phyloP scores from a whole-genome alignment of 2,329 filamentous ascomycete species.

The Chrysoporthe deuterocubensis region DNA sequence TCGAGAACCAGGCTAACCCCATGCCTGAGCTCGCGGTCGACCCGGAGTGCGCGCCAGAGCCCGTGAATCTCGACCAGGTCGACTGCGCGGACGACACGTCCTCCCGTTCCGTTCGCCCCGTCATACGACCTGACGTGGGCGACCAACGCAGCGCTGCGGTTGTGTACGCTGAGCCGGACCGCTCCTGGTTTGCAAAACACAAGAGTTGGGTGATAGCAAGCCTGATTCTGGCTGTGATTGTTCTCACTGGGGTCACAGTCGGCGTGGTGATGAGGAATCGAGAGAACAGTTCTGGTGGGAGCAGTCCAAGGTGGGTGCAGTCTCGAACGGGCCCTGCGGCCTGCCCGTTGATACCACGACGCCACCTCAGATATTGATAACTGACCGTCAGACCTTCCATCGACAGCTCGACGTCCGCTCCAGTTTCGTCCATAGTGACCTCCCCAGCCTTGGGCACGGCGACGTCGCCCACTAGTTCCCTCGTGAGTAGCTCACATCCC shows the following conservation, averaged over 20 bases:
- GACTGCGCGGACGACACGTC: slow-evolving; percentile 5
- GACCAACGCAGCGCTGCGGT: slow-evolving; percentile 20
- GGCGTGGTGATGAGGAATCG: slow-evolving; percentile 16
- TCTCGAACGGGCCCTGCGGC: too few relatives aligned
- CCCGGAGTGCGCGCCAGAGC: slow-evolving; percentile 4
- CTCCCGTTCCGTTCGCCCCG: slow-evolving; percentile 10
- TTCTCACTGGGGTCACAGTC: slow-evolving; percentile 13
- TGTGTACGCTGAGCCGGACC: slow-evolving; percentile 20
- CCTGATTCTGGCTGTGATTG: slow-evolving; percentile 2
- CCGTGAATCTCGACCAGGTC: slow-evolving; percentile 7
- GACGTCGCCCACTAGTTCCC: neutral
- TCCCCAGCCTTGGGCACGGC: neutral
- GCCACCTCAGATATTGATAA: neutral
- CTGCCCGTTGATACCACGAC: neutral
- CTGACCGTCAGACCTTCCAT: neutral
- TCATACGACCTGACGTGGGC: slow-evolving; percentile 18
- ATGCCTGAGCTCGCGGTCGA: slow-evolving; percentile 16
- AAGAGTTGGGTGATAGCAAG: slow-evolving; percentile 9
- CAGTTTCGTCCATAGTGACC: neutral
- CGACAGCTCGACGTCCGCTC: neutral
- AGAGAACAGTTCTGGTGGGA: slow-evolving; percentile 1
- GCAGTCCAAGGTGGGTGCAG: neutral
- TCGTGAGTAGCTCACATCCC: slow-evolving; percentile 17
- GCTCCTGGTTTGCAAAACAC: slow-evolving; percentile 18
- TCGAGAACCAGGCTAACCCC: slow-evolving; percentile 23